phyloP scores from a whole-genome alignment of 345 rosid species.

The Salix caprea region DNA sequence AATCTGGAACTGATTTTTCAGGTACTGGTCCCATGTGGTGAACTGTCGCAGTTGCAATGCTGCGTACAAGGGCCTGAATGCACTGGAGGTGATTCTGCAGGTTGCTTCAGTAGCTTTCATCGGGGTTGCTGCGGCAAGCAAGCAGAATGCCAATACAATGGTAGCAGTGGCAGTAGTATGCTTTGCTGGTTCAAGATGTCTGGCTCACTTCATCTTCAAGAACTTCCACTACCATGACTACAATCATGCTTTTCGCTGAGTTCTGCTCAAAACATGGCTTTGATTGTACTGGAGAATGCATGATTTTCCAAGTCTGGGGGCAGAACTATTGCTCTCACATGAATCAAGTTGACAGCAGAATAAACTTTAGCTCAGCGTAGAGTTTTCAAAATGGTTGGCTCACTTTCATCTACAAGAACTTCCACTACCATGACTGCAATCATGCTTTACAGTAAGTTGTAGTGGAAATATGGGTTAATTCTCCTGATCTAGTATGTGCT shows the following conservation, averaged over 20 bases:
- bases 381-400: slow-evolving; percentile 49
- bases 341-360: no score
- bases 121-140: slow-evolving; percentile 53
- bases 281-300: no score
- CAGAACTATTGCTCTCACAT: background rate
- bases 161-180: slow-evolving; percentile 49
- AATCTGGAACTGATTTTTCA: background rate
- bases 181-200: slow-evolving; percentile 77
- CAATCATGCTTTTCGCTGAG: slow-evolving; percentile 66
- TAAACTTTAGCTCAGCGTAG: no score
- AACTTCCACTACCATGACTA: slow-evolving; percentile 76
- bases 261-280: no score
- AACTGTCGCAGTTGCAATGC: slow-evolving; percentile 75
- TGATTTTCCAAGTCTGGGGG: background rate
- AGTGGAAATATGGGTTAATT: no score
- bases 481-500: no score
- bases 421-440: slow-evolving; percentile 71
- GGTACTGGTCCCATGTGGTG: slow-evolving; percentile 51
- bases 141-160: slow-evolving; percentile 44
- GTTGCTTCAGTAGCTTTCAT: slow-evolving; percentile 44
- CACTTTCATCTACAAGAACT: slow-evolving; percentile 63
- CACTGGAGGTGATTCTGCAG: slow-evolving; percentile 54
- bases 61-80: slow-evolving; percentile 59
- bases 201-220: slow-evolving; percentile 69
- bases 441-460: slow-evolving; percentile 59